Conservation (phyloP, 2,329 filamentous ascomycete species). For the Aspergillus proliferans region DNA sequence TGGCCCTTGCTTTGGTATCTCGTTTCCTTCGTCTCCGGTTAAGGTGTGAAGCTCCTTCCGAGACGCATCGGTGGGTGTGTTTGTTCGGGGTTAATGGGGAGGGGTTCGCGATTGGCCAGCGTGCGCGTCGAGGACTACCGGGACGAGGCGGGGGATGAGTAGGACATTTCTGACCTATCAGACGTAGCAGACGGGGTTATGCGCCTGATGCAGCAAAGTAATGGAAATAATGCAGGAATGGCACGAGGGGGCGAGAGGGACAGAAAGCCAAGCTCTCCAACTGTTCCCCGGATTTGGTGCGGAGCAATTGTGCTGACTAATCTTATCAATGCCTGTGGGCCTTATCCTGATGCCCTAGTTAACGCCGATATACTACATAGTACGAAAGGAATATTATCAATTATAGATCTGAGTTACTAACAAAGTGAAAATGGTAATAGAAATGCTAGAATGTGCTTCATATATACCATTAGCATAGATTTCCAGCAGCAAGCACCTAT, state of each 20-base stretch:
- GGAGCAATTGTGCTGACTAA: neutral
- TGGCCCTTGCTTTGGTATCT: slow-evolving; percentile 2
- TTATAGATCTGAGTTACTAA: no score
- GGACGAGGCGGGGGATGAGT: no score
- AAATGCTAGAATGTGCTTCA: no score
- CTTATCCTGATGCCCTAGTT: no score
- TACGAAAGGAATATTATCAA: neutral
- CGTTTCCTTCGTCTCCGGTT: neutral
- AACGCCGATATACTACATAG: neutral
- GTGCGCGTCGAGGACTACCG: neutral
- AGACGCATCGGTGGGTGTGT: neutral
- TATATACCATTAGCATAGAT: no score
- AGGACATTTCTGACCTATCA: no score
- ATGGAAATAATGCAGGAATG: neutral
- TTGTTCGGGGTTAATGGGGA: neutral
- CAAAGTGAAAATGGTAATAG: no score
- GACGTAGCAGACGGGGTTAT: no score
- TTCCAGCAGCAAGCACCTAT: no score
- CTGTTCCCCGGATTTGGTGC: neutral
- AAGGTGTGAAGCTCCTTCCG: neutral
- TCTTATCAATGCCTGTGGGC: no score
- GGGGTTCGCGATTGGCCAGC: neutral
- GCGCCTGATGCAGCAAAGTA: no score
- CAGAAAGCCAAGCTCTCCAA: neutral
- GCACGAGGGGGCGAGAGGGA: neutral